These are phyloP conservation scores for Gloeopeniophorella convolvens DNA, from an alignment of 768 basidiomycete genomes.

Conservation along the genomic window DNA sequence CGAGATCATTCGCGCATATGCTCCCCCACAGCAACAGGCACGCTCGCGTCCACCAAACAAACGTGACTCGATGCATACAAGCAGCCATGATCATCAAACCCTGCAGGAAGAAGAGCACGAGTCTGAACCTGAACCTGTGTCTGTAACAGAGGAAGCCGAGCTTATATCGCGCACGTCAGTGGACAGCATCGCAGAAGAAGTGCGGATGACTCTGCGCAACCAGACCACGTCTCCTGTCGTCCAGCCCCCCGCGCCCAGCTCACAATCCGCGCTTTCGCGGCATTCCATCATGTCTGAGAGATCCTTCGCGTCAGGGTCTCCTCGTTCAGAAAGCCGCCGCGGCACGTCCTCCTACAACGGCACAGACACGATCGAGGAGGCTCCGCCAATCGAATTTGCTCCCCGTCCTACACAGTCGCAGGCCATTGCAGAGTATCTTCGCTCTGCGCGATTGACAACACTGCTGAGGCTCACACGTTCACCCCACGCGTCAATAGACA, in stretches of 20 bases:
- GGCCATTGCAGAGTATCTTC: constrained; percentile 79
- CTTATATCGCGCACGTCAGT: constrained; percentile 75
- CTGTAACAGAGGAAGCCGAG: constrained; percentile 55
- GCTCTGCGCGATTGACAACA: constrained; percentile 79
- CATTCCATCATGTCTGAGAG: constrained; percentile 21
- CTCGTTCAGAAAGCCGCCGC: constrained; percentile 3
- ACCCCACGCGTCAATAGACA: constrained; percentile 69
- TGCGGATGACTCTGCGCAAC: constrained; percentile 59
- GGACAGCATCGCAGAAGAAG: constrained; percentile 83
- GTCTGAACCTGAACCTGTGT: constrained; percentile 40
- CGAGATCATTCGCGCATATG: constrained; percentile 79
- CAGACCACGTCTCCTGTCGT: constrained; percentile 38
- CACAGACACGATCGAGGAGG: constrained; percentile 25
- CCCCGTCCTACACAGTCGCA: constrained; percentile 51
- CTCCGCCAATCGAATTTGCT: constrained; percentile 39
- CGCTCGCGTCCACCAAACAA: constrained; percentile 41
- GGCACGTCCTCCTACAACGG: constrained; percentile 1
- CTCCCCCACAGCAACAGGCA: constrained; percentile 49
- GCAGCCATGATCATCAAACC: constrained; percentile 38
- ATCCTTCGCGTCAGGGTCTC: constrained; percentile 7
- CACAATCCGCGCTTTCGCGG: constrained; percentile 25
- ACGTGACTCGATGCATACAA: constrained; percentile 42
- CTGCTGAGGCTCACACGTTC: constrained; percentile 71
- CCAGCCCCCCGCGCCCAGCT: constrained; percentile 26
- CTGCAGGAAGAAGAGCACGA: constrained; percentile 46